Evolutionary conservation across 257 asterid genomes (phyloP), one percentile per base, ranked within the genome.

Genomic region (Rauvolfia tetraphylla): DNA sequence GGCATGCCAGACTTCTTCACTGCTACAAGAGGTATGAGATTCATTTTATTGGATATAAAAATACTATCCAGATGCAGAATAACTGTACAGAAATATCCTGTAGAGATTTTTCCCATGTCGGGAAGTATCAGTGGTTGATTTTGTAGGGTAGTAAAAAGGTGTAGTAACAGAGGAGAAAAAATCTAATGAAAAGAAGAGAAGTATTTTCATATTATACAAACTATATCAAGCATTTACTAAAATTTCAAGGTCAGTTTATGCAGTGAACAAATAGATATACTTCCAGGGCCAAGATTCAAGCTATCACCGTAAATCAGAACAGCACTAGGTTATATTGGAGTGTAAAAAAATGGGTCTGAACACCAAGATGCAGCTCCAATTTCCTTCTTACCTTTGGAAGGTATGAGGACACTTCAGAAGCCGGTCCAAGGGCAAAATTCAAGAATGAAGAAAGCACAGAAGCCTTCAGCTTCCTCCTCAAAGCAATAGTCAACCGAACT

Each of bases 401-500:
- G 84, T 83, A 91, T 0, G 94, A 86, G 73, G 86, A 82, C 77
- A 91, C 68, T 27, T 93, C 97, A 12, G 98, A 91, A 83, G 95
- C 98, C 70, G 95, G 86, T 22, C 83, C 82, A 61, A 93, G 89
- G 36, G 86, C 88, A 73, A 53, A 81, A 79, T 62, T 86, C 59
- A 91, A 92, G 85, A 91, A 90, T 5, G 89, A 86, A 76, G 87
- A 83, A 25, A 93, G 78, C 71, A 84, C 86, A 66, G 96, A 82
- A 36, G 89, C 83, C 73, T 82, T 93, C 25, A 93, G 83, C 84
- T 93, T 89, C 87, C 78, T 93, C 84, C 96, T 86, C 73, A 93
- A 79, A 74, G 88, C 90, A 79, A 90, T 82, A 61, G 98, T 88
- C 80, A 87, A 85, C 61, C 97, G 83, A 79, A 93, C 85, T 31